A percentile compares a stretch with the other conserved stretches of the same genome.
Conservation (phyloP, 768 basidiomycete genomes). For the Filobasidium floriforme region DNA sequence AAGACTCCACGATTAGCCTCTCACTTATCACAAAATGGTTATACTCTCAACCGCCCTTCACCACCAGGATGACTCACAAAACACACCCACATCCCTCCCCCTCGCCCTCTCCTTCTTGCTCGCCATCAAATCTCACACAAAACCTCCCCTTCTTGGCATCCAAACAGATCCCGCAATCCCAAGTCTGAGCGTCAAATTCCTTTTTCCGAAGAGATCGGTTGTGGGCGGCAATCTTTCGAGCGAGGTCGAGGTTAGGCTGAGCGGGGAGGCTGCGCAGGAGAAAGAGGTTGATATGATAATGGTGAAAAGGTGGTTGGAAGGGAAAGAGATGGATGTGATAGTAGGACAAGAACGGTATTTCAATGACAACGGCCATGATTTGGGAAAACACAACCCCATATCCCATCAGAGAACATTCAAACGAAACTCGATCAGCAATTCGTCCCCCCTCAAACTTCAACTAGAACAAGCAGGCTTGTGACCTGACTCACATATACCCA, state of each 20-base stretch:
- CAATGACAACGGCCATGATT: no score
- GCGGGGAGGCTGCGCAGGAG: constrained; percentile 27
- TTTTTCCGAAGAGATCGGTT: constrained; percentile 25
- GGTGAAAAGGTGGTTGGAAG: no score
- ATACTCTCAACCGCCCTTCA: no score
- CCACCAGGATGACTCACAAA: no score
- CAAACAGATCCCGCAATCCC: constrained; percentile 70
- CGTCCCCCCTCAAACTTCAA: no score
- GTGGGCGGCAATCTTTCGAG: constrained; percentile 31
- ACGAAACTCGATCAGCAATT: no score
- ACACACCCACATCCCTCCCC: constrained; percentile 58
- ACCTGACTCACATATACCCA: neutral
- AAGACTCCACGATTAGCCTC: no score
- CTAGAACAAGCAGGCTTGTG: neutral
- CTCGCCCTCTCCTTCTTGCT: neutral
- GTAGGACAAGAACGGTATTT: no score
- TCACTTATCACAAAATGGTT: no score
- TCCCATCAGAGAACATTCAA: no score
- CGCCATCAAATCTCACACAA: constrained; percentile 55
- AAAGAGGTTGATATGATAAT: neutral
- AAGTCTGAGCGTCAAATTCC: constrained; percentile 58
- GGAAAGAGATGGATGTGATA: neutral
- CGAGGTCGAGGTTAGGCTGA: constrained; percentile 29
- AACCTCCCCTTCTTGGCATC: constrained; percentile 64
- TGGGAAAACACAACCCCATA: no score